Conservation (phyloP, 1,139 yeast species). For the Kodamaea ohmeri region DNA sequence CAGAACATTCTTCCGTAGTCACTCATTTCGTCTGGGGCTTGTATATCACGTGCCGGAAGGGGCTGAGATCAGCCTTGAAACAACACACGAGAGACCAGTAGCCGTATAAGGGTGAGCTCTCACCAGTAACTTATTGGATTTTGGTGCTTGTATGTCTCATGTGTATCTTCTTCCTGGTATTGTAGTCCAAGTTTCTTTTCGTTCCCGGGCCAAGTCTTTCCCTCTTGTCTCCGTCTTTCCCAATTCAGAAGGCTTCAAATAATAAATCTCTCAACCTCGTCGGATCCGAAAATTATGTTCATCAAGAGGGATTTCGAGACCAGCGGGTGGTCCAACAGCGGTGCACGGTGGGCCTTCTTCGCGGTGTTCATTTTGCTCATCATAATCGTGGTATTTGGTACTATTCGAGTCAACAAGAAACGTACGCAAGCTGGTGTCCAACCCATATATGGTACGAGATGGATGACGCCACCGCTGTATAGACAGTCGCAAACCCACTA, state of each 20-base stretch:
- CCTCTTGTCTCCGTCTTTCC: background rate
- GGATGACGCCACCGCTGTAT: conserved; percentile 93
- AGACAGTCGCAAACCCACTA: conserved; percentile 67
- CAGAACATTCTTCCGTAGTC: background rate
- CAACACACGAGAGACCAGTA: background rate
- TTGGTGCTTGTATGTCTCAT: too few species aligned
- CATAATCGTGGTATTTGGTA: conserved; percentile 46
- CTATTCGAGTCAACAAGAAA: conserved; percentile 56
- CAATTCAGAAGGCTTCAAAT: background rate
- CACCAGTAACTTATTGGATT: too few species aligned
- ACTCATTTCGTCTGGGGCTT: background rate
- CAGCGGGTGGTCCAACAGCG: conserved; percentile 28
- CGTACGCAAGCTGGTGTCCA: conserved; percentile 59
- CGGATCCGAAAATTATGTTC: conserved; percentile 7
- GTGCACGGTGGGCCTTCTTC: conserved; percentile 57
- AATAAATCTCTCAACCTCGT: background rate
- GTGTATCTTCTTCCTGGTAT: too few species aligned
- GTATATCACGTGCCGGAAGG: background rate
- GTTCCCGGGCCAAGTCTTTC: background rate
- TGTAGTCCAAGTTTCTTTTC: too few species aligned
- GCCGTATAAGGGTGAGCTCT: too few species aligned
- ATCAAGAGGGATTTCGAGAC: conserved; percentile 16
- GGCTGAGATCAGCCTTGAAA: background rate
- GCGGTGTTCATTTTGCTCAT: conserved; percentile 51
- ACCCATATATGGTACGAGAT: conserved; percentile 80